Conservation (phyloP, 306 rosid species). For the Cucumis sativus region DNA sequence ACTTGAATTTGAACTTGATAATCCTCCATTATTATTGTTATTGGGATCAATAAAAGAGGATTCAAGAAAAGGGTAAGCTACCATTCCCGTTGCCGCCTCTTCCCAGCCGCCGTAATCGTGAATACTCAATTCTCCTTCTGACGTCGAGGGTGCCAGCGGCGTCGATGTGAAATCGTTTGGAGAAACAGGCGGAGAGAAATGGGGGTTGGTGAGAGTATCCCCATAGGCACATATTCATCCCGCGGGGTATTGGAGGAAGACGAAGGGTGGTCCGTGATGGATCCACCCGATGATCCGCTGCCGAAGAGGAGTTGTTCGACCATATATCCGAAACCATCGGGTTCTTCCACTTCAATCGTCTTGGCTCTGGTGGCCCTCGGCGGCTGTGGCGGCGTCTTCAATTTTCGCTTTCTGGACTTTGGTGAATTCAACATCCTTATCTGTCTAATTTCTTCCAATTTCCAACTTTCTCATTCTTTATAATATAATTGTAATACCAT, state of each 20-base stretch:
- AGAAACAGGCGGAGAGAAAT: background rate
- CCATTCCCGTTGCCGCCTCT: background rate
- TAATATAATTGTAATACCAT: no score
- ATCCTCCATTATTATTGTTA: background rate
- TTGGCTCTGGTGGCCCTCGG: background rate
- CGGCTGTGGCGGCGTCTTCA: background rate
- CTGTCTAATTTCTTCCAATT: background rate
- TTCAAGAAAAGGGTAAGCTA: background rate
- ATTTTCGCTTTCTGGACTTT: background rate
- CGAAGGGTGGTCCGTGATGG: background rate
- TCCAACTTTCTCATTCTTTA: no score
- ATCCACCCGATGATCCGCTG: background rate
- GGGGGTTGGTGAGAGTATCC: background rate
- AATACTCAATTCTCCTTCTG: background rate
- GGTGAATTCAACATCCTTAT: no score
- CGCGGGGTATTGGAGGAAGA: background rate
- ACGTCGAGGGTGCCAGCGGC: background rate
- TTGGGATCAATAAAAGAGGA: background rate
- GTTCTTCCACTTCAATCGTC: background rate
- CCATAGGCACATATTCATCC: background rate
- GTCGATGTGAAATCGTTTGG: background rate
- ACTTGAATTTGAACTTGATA: no score
- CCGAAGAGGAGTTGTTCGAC: background rate
- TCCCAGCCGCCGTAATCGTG: background rate
- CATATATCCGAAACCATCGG: background rate